Evolutionary conservation across 2,329 filamentous ascomycete genomes (phyloP), one percentile per base, ranked within the genome.

Genomic region (Diplodia scrobiculata): DNA sequence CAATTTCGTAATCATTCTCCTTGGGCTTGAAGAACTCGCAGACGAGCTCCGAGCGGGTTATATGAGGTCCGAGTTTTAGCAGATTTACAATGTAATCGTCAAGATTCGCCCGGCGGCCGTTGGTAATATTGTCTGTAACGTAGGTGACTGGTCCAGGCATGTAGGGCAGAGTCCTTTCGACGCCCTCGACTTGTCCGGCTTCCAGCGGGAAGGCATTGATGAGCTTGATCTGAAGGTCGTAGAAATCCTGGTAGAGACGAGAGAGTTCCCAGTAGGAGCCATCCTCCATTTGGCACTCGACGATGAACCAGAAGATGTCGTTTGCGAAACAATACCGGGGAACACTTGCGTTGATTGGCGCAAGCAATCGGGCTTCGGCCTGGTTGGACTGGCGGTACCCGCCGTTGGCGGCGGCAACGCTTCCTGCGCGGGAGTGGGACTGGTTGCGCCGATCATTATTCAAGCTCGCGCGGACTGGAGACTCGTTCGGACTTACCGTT

Each of bases 111-210:
- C 95, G 87, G 70, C 95, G 88, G 32, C 92, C 93, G 74, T 97
- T 93, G 19, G 93, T 97, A 72, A 99, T 97, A 41, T 91, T 91
- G 75, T 98, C 94, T n/a, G 94, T 99, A 66, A 98, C 94, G 78
- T 96, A 97, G 70, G 93, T 96, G 68, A 99, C 94, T 2, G 95
- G 95, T 5, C 95, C 95, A 10, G 95, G 95, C 95, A 99, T 99
- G 77, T 96, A 98, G 1, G 95, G 95, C 13, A 99, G 80, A 9
- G 90, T 92, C 66, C 95, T 89, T 73, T 92, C 88, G 59, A 84
- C 85, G 13, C 79, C 81, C 52, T 89, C 89, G 19, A 89, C 90
- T 73, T 96, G 95, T 64, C 95, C 95, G 45, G 95, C 94, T 78
- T 98, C 95, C 41, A 91, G 88, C 25, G 95, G 94, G 74, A 97